Evolutionary conservation across 2,329 filamentous ascomycete species (phyloP).

Genomic region (Claviceps africana): DNA sequence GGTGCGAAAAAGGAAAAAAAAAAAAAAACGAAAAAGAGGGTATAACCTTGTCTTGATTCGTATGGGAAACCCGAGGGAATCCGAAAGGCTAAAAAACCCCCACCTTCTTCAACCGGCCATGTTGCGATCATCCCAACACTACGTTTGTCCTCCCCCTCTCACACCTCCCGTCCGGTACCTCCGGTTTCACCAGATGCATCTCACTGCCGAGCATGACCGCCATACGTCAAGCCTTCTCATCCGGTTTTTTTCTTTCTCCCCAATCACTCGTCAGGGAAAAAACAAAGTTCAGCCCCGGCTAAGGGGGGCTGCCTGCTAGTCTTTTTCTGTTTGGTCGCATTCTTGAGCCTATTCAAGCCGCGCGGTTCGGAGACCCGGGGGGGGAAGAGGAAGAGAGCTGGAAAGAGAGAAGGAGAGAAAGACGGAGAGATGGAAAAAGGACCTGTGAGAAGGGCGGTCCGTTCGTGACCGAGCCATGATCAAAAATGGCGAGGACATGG

Average conservation of each 20-base stretch:
- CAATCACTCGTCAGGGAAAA: not conserved
- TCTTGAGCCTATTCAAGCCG: not conserved
- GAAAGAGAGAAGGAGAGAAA: not conserved
- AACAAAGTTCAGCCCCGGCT: not conserved
- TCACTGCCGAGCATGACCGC: not conserved
- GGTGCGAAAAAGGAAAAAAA: too few species aligned
- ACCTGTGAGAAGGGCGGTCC: not conserved
- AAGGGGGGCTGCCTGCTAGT: not conserved
- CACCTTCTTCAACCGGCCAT: not conserved
- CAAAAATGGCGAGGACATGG: not conserved
- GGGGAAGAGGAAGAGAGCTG: not conserved
- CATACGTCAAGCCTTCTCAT: not conserved
- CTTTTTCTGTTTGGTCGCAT: not conserved
- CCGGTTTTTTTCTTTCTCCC: not conserved
- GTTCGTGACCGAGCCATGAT: not conserved
- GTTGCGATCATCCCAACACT: not conserved
- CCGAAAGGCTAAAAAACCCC: not conserved
- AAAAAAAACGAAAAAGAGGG: not conserved
- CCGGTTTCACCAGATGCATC: constrained; percentile 2
- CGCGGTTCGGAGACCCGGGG: not conserved
- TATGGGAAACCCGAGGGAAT: not conserved
- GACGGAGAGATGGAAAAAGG: not conserved
- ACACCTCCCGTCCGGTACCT: not conserved
- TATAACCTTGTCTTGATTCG: not conserved
- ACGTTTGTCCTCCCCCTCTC: not conserved